phyloP scores from a whole-genome alignment of 306 rosid species.

The Morella rubra region DNA sequence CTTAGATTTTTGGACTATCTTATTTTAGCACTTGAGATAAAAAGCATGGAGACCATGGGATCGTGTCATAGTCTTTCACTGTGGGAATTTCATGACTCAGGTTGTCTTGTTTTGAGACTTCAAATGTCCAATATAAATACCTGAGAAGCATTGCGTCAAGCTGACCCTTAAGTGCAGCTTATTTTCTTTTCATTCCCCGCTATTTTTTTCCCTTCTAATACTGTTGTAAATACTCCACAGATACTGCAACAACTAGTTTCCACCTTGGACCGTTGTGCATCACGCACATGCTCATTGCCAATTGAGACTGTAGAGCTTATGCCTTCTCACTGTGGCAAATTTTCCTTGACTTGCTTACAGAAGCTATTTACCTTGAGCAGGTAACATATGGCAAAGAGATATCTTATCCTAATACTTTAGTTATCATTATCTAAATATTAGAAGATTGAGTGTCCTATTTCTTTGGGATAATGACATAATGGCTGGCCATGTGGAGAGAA shows the following conservation, averaged over 20 bases:
- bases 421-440: constrained; percentile 16
- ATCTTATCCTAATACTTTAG: constrained; percentile 12
- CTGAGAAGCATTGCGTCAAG: background rate
- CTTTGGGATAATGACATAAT: background rate
- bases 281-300: constrained; percentile 90
- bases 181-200: background rate
- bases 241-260: constrained; percentile 70
- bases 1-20: too few species aligned
- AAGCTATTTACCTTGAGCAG: constrained; percentile 92
- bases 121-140: background rate
- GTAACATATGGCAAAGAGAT: constrained; percentile 37
- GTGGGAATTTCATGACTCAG: background rate
- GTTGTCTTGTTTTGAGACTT: too few species aligned
- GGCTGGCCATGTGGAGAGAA: background rate
- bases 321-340: constrained; percentile 93
- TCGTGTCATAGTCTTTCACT: background rate
- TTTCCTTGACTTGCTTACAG: constrained; percentile 88
- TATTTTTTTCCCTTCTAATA: constrained; percentile 16
- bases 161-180: background rate
- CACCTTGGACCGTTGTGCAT: constrained; percentile 94
- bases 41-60: background rate
- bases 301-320: constrained; percentile 91
- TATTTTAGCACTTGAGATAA: too few species aligned
- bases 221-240: constrained; percentile 40
- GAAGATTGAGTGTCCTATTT: constrained; percentile 12